A percentile compares a stretch with the other conserved stretches of the same genome.
Evolutionary conservation across 495 filamentous ascomycete genomes (phyloP).

Genomic region (Hypoxylon intermedium): DNA sequence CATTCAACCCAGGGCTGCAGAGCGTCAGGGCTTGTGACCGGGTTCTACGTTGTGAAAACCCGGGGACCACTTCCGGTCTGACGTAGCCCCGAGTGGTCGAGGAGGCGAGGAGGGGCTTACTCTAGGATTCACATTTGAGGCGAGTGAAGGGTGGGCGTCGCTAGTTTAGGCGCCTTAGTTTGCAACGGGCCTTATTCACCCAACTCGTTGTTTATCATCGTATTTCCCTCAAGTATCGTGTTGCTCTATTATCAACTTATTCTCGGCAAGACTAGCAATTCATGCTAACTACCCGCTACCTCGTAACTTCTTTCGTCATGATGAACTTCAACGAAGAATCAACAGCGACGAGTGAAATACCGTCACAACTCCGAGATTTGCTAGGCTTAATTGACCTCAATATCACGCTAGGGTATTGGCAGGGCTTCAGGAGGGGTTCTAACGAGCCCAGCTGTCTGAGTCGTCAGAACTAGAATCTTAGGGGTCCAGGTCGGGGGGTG

Average conservation of each 20-base stretch:
- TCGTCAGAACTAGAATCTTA: constrained; percentile 10
- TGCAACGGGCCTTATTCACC: no score
- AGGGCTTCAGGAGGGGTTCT: constrained; percentile 13
- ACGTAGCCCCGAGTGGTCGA: constrained; percentile 25
- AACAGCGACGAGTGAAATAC: neutral
- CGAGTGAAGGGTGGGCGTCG: no score
- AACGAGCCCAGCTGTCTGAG: neutral
- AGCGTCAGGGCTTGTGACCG: constrained; percentile 11
- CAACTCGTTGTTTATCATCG: no score
- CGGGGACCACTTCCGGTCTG: constrained; percentile 21
- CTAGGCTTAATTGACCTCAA: constrained; percentile 20
- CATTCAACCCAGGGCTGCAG: constrained; percentile 3
- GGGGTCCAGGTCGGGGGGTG: constrained; percentile 12
- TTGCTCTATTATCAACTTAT: neutral
- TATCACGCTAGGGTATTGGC: constrained; percentile 18
- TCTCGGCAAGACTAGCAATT: neutral
- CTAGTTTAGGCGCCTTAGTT: no score
- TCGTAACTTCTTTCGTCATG: neutral
- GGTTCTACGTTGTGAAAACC: constrained; percentile 28
- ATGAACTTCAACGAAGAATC: neutral
- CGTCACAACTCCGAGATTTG: constrained; percentile 5
- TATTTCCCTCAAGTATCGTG: no score
- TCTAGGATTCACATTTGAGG: constrained; percentile 1
- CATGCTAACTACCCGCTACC: no score
- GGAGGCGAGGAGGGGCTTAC: no score